Base-by-base conservation (phyloP, 1,284 basidiomycete genomes). In the Veloboletus limbatus region DNA sequence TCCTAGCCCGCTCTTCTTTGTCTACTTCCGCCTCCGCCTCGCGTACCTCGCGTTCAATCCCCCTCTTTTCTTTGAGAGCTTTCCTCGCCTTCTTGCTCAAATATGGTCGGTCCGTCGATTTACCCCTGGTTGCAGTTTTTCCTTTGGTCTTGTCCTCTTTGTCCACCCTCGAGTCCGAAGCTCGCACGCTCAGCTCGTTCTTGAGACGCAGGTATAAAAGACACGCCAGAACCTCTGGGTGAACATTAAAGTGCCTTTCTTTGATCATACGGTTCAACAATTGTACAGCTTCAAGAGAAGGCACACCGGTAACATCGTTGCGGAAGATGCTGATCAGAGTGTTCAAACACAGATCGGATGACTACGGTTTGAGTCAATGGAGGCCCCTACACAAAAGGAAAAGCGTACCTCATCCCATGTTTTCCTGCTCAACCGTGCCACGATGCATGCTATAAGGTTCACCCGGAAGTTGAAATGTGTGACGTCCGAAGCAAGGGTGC, bases 391-490 rank as follows among this genome's bases (percentile, higher is more conserved):
- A 25, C 10, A 26, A 25, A 27, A 50, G 43, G 52, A 40, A 40
- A 31, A 31, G 63, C 79, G 62, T 59, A 92, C 92, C 66, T 82
- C 76, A 68, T 93, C 88, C 92, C 94, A 97, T 28, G 86, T 82
- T 65, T 81, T 85, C 56, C 83, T 83, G 57, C 93, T 96, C 45
- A 99, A 69, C 14, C 84, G 80, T 41, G 88, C 82, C 16, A 99
- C 83, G 39, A 99, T 74, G 41, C 87, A 85, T 48, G 82, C 85
- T 79, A 97, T 91, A 55, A 99, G 79, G 70, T 99, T 98, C 55
- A 82, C 77, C 40, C 91, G 83, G 69, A 97, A 99, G 73, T 99
- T 99, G 79, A 99, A 99, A 69, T 99, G 95, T 9, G 92, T 90
- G 51, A 86, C 82, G 54, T 91, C 83, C 17, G 77, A 75, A 10